A percentile compares a stretch with the other conserved stretches of the same genome.
phyloP scores from a whole-genome alignment of 2,329 filamentous ascomycete genomes.

The Fusarium sp. region DNA sequence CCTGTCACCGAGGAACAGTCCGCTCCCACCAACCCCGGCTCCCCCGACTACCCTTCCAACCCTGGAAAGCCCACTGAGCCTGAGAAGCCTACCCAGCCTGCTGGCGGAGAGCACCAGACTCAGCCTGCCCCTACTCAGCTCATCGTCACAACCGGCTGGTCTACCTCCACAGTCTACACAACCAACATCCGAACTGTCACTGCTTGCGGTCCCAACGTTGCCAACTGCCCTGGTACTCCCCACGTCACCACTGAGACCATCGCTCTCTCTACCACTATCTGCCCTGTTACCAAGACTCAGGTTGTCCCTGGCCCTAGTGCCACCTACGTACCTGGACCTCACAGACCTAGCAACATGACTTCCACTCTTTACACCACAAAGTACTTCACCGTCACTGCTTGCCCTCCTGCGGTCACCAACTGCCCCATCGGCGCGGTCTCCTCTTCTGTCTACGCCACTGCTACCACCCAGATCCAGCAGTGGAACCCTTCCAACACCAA shows the following conservation, averaged over 20 bases:
- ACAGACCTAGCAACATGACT: constrained; percentile 18
- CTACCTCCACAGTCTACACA: constrained; percentile 34
- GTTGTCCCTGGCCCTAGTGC: constrained; percentile 11
- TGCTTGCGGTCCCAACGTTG: constrained; percentile 7
- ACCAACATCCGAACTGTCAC: constrained; percentile 41
- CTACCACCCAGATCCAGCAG: constrained; percentile 22
- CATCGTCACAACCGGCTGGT: constrained; percentile 30
- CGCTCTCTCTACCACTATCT: constrained; percentile 36
- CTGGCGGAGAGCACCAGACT: constrained; percentile 2
- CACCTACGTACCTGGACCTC: constrained; percentile 2
- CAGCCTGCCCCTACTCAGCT: constrained; percentile 10
- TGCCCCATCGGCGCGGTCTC: constrained; percentile 24
- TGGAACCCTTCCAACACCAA: constrained; percentile 18
- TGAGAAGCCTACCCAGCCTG: constrained; percentile 2
- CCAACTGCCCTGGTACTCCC: constrained; percentile 17
- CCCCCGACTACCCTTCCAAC: neutral
- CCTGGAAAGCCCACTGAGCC: neutral
- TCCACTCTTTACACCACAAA: constrained; percentile 40
- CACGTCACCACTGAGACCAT: constrained; percentile 21
- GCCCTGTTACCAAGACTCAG: constrained; percentile 36
- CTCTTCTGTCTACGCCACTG: constrained; percentile 31
- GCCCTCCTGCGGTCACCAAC: constrained; percentile 19
- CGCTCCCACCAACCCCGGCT: constrained; percentile 6
- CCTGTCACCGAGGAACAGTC: constrained; percentile 26
- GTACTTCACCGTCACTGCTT: constrained; percentile 33